These are phyloP conservation scores for Cyathus striatus DNA, from an alignment of 768 basidiomycete genomes.

Conservation along the genomic window DNA sequence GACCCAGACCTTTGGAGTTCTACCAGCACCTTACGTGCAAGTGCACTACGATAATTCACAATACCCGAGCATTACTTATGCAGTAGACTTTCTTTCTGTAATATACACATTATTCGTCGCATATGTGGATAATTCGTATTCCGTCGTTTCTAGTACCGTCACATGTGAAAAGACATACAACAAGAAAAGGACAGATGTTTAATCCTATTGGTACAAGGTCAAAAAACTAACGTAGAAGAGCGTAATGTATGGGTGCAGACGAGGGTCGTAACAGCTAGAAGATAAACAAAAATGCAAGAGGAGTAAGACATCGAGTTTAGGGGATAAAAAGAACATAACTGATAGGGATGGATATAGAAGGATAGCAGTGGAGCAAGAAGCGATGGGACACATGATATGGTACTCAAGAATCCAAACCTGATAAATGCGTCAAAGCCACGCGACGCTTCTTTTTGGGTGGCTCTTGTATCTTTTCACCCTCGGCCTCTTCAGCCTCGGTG, in stretches of 20 bases:
- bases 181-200: background rate
- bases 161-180: background rate
- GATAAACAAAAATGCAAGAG: too few species aligned
- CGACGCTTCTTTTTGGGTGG: constrained; percentile 86
- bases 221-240: background rate
- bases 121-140: too few species aligned
- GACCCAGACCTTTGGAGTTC: constrained; percentile 29
- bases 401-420: constrained; percentile 42
- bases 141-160: background rate
- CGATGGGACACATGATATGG: background rate
- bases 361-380: background rate
- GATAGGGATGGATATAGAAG: background rate
- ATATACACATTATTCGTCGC: too few species aligned
- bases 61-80: too few species aligned
- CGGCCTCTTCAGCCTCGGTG: constrained; percentile 10
- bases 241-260: background rate
- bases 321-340: too few species aligned
- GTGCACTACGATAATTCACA: constrained; percentile 28
- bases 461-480: constrained; percentile 27
- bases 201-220: background rate
- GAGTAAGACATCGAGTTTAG: too few species aligned
- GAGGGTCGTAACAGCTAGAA: background rate
- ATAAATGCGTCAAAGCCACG: constrained; percentile 68
- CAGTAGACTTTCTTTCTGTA: too few species aligned
- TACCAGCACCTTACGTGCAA: constrained; percentile 28